phyloP scores from a whole-genome alignment of 306 rosid genomes.

The Quercus rubra region DNA sequence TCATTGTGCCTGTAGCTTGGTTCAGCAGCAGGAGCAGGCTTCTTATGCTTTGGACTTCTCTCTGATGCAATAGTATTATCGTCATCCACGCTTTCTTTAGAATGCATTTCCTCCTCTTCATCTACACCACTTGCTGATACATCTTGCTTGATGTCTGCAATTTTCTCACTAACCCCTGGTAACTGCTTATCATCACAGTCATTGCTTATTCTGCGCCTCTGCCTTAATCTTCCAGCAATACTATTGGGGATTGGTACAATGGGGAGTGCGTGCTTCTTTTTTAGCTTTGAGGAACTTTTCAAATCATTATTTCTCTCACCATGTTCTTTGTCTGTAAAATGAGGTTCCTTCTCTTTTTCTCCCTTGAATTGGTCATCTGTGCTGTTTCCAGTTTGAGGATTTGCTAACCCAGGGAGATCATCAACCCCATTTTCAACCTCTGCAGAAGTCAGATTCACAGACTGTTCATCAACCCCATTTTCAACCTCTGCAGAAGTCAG shows the following conservation, averaged over 20 bases:
- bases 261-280: background rate
- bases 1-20: background rate
- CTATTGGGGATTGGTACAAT: conserved; percentile 14
- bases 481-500: conserved; percentile 14
- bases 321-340: background rate
- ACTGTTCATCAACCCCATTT: conserved; percentile 16
- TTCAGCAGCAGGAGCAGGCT: conserved; percentile 11
- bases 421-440: conserved; percentile 21
- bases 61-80: conserved; percentile 3
- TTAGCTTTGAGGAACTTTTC: background rate
- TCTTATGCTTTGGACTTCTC: conserved; percentile 13
- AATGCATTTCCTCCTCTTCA: background rate
- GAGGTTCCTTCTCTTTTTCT: background rate
- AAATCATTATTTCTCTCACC: background rate
- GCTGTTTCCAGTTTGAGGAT: conserved; percentile 1
- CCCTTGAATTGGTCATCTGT: background rate
- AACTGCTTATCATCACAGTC: background rate
- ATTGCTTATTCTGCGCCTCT: conserved; percentile 4
- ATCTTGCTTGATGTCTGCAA: background rate
- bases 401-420: conserved; percentile 9
- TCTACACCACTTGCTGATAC: background rate
- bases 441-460: conserved; percentile 14
- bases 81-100: background rate
- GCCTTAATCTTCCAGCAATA: conserved; percentile 33
- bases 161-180: background rate